A percentile compares a stretch with the other conserved stretches of the same genome.
phyloP scores from a whole-genome alignment of 305 asterid species.

The Petunia hybrid region DNA sequence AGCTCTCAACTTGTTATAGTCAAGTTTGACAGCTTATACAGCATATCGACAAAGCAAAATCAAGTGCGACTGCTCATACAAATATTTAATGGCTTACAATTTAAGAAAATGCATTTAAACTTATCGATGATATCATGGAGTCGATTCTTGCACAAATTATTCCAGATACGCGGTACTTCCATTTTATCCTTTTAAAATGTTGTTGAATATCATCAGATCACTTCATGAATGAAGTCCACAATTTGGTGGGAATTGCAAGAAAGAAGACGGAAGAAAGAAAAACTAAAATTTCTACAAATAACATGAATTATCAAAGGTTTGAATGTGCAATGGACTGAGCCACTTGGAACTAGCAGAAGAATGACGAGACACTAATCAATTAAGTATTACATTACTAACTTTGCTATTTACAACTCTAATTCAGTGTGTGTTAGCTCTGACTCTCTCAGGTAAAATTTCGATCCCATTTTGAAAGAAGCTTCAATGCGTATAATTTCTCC shows the following conservation, averaged over 20 bases:
- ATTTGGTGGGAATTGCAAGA: not conserved
- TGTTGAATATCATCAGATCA: too few relatives aligned
- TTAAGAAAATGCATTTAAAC: too few relatives aligned
- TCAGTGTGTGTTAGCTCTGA: conserved; percentile 25
- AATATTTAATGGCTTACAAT: too few relatives aligned
- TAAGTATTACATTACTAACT: not conserved
- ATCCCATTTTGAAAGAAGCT: not conserved
- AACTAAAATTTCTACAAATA: not conserved
- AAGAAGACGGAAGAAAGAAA: not conserved
- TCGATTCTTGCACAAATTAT: too few relatives aligned
- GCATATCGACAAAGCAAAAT: not conserved
- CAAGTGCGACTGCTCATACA: too few relatives aligned
- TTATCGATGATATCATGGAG: too few relatives aligned
- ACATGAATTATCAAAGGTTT: not conserved
- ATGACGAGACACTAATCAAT: not conserved
- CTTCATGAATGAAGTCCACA: too few relatives aligned
- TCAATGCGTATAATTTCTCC: not conserved
- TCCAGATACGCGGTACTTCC: too few relatives aligned
- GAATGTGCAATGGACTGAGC: not conserved
- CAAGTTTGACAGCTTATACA: not conserved
- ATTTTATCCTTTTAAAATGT: too few relatives aligned
- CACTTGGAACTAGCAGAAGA: not conserved
- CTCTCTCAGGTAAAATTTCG: not conserved
- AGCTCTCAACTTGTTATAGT: not conserved
- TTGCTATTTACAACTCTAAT: conserved; percentile 13